These are phyloP conservation scores for Pulicaria dysenterica DNA, from an alignment of 129 eudicot species.

Conservation along the genomic window DNA sequence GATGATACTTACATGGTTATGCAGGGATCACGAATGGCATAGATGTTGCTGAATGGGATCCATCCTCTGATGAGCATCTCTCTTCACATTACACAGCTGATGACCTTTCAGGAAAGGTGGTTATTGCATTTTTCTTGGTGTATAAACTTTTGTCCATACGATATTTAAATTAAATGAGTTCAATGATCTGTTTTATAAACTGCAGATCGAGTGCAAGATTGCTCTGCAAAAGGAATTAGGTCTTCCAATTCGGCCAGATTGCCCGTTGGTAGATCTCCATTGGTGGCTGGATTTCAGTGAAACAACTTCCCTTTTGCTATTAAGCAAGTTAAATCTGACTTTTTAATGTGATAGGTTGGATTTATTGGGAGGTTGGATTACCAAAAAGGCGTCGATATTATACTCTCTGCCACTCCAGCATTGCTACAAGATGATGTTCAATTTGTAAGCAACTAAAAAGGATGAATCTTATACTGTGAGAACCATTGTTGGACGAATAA, in stretches of 20 bases:
- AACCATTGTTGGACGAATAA: slow-evolving; percentile 5
- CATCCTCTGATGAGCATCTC: slow-evolving; percentile 70
- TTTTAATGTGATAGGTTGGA: slow-evolving; percentile 55
- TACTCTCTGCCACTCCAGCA: slow-evolving; percentile 70
- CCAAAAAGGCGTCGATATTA: slow-evolving; percentile 91
- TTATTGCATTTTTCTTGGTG: not conserved
- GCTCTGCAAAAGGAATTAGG: slow-evolving; percentile 85
- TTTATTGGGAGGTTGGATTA: slow-evolving; percentile 92
- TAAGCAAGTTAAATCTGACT: not conserved
- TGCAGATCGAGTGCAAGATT: slow-evolving; percentile 72
- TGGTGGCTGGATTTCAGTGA: not conserved
- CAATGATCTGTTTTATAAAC: slow-evolving; percentile 10
- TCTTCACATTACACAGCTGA: slow-evolving; percentile 72
- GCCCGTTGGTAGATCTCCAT: slow-evolving; percentile 76
- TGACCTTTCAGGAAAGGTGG: slow-evolving; percentile 95
- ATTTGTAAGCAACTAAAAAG: slow-evolving; percentile 54
- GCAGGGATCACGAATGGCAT: slow-evolving; percentile 96
- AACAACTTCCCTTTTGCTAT: not conserved
- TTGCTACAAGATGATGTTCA: slow-evolving; percentile 85
- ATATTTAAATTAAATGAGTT: not conserved
- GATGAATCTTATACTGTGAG: not conserved
- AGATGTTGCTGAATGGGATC: slow-evolving; percentile 78
- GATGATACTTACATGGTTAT: slow-evolving; percentile 20
- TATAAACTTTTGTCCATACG: no score
- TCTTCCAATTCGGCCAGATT: slow-evolving; percentile 78